phyloP scores from a whole-genome alignment of 2,329 filamentous ascomycete genomes.

The Diplodia seriata region DNA sequence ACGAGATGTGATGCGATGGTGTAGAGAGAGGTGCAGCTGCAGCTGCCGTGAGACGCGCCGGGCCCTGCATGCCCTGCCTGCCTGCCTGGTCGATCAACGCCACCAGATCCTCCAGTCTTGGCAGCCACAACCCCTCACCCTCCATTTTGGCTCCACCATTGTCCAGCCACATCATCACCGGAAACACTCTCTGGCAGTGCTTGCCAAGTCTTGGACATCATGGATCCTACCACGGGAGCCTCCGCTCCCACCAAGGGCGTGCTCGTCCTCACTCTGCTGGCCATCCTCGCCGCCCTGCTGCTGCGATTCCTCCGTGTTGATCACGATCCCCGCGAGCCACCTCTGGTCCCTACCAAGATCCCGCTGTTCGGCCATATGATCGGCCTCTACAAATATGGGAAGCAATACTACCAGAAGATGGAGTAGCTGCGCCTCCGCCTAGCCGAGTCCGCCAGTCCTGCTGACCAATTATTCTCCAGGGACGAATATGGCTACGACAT shows the following conservation, averaged over 20 bases:
- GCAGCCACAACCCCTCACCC: no score
- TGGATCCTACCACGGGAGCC: not conserved
- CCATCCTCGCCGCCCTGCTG: not conserved
- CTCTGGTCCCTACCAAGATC: constrained; percentile 50
- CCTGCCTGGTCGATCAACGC: no score
- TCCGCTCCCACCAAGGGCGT: not conserved
- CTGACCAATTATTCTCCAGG: constrained; percentile 32
- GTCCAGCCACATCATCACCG: no score
- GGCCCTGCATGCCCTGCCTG: no score
- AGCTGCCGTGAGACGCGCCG: no score
- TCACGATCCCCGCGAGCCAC: constrained; percentile 51
- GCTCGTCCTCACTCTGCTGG: not conserved
- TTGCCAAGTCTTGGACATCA: not conserved
- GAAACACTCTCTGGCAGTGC: no score
- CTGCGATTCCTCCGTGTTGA: constrained; percentile 19
- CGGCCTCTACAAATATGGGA: constrained; percentile 48
- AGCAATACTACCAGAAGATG: constrained; percentile 47
- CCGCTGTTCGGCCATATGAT: constrained; percentile 58
- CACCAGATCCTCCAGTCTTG: no score
- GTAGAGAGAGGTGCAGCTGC: no score
- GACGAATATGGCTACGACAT: constrained; percentile 41
- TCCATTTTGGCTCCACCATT: no score
- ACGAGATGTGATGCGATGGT: no score
- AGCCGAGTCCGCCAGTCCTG: no score
- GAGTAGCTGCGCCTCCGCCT: constrained; percentile 42